A percentile compares a stretch with the other conserved stretches of the same genome.
Conservation (phyloP, 352 stramenopile species). For the Phytopythium ostracodes region DNA sequence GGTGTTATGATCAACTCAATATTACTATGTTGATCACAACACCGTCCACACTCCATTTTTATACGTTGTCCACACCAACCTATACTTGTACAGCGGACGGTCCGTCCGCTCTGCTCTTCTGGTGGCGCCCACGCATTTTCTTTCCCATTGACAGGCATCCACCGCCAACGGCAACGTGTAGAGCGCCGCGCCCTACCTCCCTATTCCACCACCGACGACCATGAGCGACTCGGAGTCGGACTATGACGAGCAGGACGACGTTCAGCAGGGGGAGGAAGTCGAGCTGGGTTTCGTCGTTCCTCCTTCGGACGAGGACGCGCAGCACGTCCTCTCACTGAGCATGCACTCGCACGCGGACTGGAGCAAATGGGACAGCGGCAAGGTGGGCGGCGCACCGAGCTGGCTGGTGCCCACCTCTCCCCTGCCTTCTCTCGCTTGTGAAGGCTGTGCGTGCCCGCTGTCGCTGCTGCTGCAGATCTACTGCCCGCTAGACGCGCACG, state of each 20-base stretch:
- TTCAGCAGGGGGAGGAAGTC: conserved; percentile 36
- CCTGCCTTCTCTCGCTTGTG: conserved; percentile 52
- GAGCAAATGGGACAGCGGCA: conserved; percentile 91
- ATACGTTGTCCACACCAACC: too few relatives aligned
- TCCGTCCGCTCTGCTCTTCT: too few relatives aligned
- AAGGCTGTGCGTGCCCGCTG: conserved; percentile 42
- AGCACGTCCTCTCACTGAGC: conserved; percentile 12
- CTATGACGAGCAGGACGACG: conserved; percentile 32
- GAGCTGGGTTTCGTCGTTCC: conserved; percentile 74
- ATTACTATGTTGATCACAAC: too few relatives aligned
- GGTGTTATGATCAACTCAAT: too few relatives aligned
- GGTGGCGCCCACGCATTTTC: neutral
- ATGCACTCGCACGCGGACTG: conserved; percentile 63
- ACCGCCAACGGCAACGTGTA: neutral
- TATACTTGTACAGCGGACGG: too few relatives aligned
- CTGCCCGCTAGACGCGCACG: conserved; percentile 88
- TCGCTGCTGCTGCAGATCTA: conserved; percentile 92
- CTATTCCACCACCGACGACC: neutral
- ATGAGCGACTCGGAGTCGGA: conserved; percentile 55
- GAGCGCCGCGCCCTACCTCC: neutral
- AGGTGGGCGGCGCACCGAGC: conserved; percentile 83
- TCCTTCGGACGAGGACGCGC: conserved; percentile 19
- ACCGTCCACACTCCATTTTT: too few relatives aligned
- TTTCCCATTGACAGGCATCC: too few relatives aligned
- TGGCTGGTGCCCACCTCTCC: conserved; percentile 77